Conservation (phyloP, 2,329 filamentous ascomycete species). For the Penicillium sp. region DNA sequence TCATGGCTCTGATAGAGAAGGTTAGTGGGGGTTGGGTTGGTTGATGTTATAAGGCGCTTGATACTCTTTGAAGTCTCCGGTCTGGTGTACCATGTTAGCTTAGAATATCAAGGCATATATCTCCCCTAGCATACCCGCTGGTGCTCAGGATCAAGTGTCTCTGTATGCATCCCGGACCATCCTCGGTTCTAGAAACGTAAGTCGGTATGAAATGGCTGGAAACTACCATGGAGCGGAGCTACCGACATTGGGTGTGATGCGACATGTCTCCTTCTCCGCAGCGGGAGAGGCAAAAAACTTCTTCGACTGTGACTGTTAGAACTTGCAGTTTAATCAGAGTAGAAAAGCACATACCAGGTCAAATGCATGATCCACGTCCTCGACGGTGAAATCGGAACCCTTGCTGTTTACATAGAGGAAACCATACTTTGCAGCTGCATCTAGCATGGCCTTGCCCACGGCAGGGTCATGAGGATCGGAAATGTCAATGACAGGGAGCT, state of each 20-base stretch:
- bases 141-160: constrained; percentile 78
- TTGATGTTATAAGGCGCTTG: constrained; percentile 17
- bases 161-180: constrained; percentile 82
- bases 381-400: constrained; percentile 61
- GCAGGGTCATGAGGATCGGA: constrained; percentile 55
- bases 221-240: no score
- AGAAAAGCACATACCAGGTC: constrained; percentile 54
- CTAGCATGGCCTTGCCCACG: constrained; percentile 66
- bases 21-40: constrained; percentile 3
- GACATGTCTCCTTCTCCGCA: constrained; percentile 68
- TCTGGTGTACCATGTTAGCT: constrained; percentile 42
- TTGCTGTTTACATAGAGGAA: constrained; percentile 85
- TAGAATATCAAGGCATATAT: neutral
- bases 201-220: constrained; percentile 1
- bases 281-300: constrained; percentile 67
- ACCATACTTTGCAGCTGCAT: constrained; percentile 75
- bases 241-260: constrained; percentile 61
- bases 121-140: constrained; percentile 58
- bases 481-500: constrained; percentile 80
- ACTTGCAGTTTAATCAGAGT: neutral
- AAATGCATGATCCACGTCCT: constrained; percentile 68
- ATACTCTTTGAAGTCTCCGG: constrained; percentile 85
- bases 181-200: constrained; percentile 63
- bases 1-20: constrained; percentile 65
- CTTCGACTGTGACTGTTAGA: constrained; percentile 52